Conservation (phyloP, 805 yeast species). For the Barnettozyma vustinii region DNA sequence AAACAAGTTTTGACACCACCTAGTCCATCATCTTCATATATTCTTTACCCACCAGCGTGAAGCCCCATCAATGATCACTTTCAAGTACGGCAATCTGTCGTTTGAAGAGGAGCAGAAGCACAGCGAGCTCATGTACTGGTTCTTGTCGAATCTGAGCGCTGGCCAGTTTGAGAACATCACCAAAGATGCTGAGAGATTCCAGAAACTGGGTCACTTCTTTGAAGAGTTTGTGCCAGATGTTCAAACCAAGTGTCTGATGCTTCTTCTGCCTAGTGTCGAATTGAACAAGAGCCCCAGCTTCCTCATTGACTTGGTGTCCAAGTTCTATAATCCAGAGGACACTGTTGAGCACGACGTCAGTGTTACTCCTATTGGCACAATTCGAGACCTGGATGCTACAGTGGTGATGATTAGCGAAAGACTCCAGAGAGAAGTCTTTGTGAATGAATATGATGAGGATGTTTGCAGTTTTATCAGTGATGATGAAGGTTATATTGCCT, state of each 20-base stretch:
- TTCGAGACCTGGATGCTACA: slow-evolving; percentile 5
- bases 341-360: slow-evolving; percentile 1
- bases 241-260: slow-evolving; percentile 1
- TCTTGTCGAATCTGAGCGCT: slow-evolving; percentile 28
- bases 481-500: neutral
- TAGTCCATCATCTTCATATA: too few relatives aligned
- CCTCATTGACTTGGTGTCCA: slow-evolving; percentile 4
- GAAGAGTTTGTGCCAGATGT: neutral
- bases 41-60: neutral
- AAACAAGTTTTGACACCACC: neutral
- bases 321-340: slow-evolving; percentile 1
- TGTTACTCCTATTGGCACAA: slow-evolving; percentile 8
- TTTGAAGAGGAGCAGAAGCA: slow-evolving; percentile 29
- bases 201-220: slow-evolving; percentile 27
- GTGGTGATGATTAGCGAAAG: slow-evolving; percentile 5
- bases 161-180: slow-evolving; percentile 33
- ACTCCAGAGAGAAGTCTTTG: slow-evolving; percentile 1
- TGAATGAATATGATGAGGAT: neutral
- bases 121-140: slow-evolving; percentile 34
- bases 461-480: neutral
- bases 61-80: slow-evolving; percentile 5
- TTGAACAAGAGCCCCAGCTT: slow-evolving; percentile 4
- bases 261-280: slow-evolving; percentile 5
- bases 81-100: slow-evolving; percentile 19
- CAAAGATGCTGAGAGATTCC: slow-evolving; percentile 23